A percentile compares a stretch with the other conserved stretches of the same genome.
phyloP scores from a whole-genome alignment of 2,329 filamentous ascomycete species.

The Zymoseptoria ardabiliae region DNA sequence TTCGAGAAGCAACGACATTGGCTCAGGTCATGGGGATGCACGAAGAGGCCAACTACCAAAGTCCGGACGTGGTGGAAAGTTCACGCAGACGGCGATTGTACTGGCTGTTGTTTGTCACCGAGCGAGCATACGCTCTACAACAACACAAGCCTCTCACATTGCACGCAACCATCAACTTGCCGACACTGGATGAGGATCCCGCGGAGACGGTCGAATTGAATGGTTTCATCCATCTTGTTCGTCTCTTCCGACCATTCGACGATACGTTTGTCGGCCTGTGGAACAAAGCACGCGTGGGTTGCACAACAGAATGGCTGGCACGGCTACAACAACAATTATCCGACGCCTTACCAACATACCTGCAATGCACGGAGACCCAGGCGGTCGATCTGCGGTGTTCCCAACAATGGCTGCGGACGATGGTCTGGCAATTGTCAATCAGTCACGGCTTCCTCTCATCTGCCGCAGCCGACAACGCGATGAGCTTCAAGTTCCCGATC shows the following conservation, averaged over 20 bases:
- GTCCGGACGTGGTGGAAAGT: slow-evolving; percentile 42
- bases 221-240: slow-evolving; percentile 54
- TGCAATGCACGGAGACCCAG: slow-evolving; percentile 57
- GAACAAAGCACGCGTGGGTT: slow-evolving; percentile 50
- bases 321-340: slow-evolving; percentile 45
- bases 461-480: slow-evolving; percentile 49
- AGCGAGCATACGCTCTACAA: slow-evolving; percentile 57
- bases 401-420: slow-evolving; percentile 62
- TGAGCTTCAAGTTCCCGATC: slow-evolving; percentile 56
- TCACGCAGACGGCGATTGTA: slow-evolving; percentile 51
- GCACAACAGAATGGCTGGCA: slow-evolving; percentile 40
- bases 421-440: slow-evolving; percentile 67
- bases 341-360: slow-evolving; percentile 48
- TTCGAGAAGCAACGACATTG: slow-evolving; percentile 54
- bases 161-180: slow-evolving; percentile 51
- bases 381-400: slow-evolving; percentile 62
- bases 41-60: slow-evolving; percentile 49
- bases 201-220: slow-evolving; percentile 49
- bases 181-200: slow-evolving; percentile 42
- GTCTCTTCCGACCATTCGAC: slow-evolving; percentile 56
- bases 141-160: slow-evolving; percentile 57
- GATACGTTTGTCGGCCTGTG: slow-evolving; percentile 57
- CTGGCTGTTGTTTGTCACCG: slow-evolving; percentile 57
- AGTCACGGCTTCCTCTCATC: slow-evolving; percentile 58
- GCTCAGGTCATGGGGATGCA: slow-evolving; percentile 53